Conservation (phyloP, 2,329 filamentous ascomycete species). For the Colletotrichum shisoi region DNA sequence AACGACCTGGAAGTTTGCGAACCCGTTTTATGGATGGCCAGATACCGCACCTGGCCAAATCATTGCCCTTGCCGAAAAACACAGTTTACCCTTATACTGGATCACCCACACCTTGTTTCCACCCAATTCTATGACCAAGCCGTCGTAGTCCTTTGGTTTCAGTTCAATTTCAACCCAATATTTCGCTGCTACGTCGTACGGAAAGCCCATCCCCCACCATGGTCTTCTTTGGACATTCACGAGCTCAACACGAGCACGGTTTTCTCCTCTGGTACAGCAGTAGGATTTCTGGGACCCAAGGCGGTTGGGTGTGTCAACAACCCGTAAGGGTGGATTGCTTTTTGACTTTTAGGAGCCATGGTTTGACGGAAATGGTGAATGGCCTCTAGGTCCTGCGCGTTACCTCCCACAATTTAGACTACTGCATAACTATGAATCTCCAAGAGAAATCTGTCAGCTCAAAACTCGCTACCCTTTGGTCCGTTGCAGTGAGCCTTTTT, state of each 20-base stretch:
- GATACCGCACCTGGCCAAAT: background rate
- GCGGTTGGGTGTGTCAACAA: background rate
- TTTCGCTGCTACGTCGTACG: background rate
- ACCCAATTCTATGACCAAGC: background rate
- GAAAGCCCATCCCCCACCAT: too few relatives aligned
- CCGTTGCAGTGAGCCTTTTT: too few relatives aligned
- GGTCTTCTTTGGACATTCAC: background rate
- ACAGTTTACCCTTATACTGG: background rate
- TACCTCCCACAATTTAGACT: conserved; percentile 4
- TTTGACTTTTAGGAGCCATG: background rate
- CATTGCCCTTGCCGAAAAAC: background rate
- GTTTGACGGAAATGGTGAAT: background rate
- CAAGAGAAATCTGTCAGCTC: background rate
- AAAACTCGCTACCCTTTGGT: background rate
- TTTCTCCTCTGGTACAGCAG: background rate
- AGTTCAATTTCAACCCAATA: background rate
- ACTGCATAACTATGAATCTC: background rate
- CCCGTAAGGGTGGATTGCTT: conserved; percentile 1
- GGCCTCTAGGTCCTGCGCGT: background rate
- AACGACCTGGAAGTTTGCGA: background rate
- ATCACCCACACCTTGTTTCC: background rate
- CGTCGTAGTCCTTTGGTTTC: background rate
- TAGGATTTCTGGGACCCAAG: too few relatives aligned
- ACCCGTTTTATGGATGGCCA: background rate
- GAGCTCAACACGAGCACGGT: background rate